Evolutionary conservation across 2,329 filamentous ascomycete genomes (phyloP).

Genomic region (Ramichloridium luteum): DNA sequence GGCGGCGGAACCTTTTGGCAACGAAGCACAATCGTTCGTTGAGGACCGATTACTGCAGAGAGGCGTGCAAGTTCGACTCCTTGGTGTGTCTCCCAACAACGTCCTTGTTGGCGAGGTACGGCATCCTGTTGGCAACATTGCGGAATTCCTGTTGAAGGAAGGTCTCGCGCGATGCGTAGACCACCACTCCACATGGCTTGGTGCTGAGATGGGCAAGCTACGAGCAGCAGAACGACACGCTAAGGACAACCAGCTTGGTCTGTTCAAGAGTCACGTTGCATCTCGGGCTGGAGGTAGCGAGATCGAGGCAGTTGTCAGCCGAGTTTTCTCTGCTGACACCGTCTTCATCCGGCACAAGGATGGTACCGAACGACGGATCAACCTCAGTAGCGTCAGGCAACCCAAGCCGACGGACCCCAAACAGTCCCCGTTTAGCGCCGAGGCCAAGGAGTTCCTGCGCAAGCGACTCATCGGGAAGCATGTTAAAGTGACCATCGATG

Average conservation of each 20-base stretch:
- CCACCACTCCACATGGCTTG: conserved; percentile 87
- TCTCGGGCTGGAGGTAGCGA: conserved; percentile 51
- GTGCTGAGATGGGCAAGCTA: conserved; percentile 72
- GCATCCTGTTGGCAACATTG: conserved; percentile 81
- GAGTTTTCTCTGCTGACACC: conserved; percentile 80
- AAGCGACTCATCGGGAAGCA: conserved; percentile 95
- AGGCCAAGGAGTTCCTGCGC: conserved; percentile 90
- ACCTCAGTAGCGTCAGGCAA: conserved; percentile 82
- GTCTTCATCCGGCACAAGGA: conserved; percentile 75
- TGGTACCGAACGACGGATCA: conserved; percentile 73
- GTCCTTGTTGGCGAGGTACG: conserved; percentile 80
- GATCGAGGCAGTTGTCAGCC: conserved; percentile 69
- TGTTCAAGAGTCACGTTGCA: conserved; percentile 71
- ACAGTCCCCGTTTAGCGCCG: conserved; percentile 77
- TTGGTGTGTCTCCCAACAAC: conserved; percentile 79
- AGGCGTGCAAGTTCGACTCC: conserved; percentile 66
- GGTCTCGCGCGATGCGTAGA: conserved; percentile 89
- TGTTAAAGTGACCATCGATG: conserved; percentile 77
- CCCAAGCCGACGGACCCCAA: conserved; percentile 80
- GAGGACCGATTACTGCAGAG: conserved; percentile 79
- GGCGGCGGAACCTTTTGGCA: conserved; percentile 76
- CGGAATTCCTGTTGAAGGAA: conserved; percentile 76
- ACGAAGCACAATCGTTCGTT: conserved; percentile 79
- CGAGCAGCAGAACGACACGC: conserved; percentile 79
- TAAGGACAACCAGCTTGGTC: conserved; percentile 59